Conservation (phyloP, 2,329 filamentous ascomycete genomes). For the Penicillium sp. region DNA sequence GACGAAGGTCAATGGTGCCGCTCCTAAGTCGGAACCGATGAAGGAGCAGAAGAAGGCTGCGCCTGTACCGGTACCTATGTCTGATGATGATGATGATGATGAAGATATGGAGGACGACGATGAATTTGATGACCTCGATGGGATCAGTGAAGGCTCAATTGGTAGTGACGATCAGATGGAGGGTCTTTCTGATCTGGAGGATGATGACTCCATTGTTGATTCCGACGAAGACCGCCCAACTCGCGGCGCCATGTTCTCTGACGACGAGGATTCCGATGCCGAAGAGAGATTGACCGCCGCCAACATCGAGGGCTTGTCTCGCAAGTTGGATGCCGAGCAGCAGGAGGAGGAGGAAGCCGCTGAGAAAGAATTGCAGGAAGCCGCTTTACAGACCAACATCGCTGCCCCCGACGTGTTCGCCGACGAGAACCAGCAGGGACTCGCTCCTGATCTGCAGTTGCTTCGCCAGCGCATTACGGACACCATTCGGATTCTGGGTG, state of each 20-base stretch:
- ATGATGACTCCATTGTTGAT: constrained; percentile 58
- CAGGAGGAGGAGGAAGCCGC: constrained; percentile 78
- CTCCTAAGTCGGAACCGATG: constrained; percentile 19
- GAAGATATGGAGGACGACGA: constrained; percentile 42
- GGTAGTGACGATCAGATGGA: constrained; percentile 49
- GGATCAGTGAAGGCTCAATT: constrained; percentile 44
- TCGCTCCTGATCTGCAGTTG: constrained; percentile 86
- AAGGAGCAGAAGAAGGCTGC: constrained; percentile 28
- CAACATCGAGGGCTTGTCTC: constrained; percentile 88
- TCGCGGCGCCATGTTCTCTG: constrained; percentile 78
- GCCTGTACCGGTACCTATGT: constrained; percentile 22
- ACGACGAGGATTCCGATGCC: constrained; percentile 84
- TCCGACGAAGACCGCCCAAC: constrained; percentile 62
- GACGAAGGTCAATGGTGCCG: constrained; percentile 33
- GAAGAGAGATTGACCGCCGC: constrained; percentile 91
- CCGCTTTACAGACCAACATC: constrained; percentile 89
- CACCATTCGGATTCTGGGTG: constrained; percentile 83
- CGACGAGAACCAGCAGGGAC: constrained; percentile 57
- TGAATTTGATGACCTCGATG: constrained; percentile 46
- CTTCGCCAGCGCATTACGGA: constrained; percentile 87
- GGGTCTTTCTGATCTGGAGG: constrained; percentile 54
- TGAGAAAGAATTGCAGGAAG: constrained; percentile 79
- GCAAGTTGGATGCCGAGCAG: constrained; percentile 73
- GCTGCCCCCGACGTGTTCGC: constrained; percentile 64
- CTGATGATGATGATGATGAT: constrained; percentile 34